Evolutionary conservation across 2,329 filamentous ascomycete genomes (phyloP).

Genomic region (Fusarium mangiferae): DNA sequence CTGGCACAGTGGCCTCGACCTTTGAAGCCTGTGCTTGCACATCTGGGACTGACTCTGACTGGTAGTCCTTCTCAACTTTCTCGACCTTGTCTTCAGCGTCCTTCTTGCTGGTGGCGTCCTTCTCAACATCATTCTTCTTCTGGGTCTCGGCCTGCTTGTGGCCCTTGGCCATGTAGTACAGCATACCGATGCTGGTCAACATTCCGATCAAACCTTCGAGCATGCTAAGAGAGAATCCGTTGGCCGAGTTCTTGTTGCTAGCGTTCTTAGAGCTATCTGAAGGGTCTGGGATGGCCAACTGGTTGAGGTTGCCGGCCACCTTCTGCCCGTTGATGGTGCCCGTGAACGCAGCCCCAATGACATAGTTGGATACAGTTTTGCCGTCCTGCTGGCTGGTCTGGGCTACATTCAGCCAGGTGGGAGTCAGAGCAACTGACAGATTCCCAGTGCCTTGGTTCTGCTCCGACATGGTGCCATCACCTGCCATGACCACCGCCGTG

Average conservation of each 20-base stretch:
- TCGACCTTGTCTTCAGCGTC: not conserved
- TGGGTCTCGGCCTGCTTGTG: not conserved
- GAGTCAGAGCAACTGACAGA: fast-evolving
- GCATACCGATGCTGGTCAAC: not conserved
- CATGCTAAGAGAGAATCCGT: not conserved
- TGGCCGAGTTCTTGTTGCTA: not conserved
- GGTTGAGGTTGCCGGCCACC: not conserved
- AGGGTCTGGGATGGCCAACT: not conserved
- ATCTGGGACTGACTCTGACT: not conserved
- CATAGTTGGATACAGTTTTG: not conserved
- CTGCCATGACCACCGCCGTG: not conserved
- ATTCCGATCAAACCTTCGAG: not conserved
- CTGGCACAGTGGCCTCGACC: not conserved
- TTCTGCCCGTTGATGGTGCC: not conserved
- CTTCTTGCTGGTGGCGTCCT: not conserved
- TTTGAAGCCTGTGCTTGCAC: not conserved
- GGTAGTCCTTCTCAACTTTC: not conserved
- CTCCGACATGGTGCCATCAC: not conserved
- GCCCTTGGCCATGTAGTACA: not conserved
- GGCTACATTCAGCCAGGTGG: not conserved
- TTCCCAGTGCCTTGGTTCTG: not conserved
- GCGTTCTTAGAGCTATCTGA: not conserved
- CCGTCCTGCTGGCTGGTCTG: not conserved
- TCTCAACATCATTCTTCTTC: not conserved
- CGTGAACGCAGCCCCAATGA: not conserved